Conservation (phyloP, 257 asterid genomes). For the Paraleonurus japonicus region DNA sequence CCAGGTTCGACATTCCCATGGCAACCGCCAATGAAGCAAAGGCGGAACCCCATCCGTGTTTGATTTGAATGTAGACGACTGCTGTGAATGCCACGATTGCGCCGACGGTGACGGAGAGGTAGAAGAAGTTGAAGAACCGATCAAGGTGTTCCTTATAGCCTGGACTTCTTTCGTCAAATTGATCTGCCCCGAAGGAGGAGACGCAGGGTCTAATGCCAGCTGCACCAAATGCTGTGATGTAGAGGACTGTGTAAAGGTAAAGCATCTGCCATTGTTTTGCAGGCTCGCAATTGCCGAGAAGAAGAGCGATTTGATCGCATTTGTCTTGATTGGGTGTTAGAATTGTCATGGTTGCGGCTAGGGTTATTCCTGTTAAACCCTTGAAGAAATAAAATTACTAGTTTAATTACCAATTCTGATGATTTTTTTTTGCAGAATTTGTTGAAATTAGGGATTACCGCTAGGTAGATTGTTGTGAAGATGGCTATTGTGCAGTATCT, state of each 20-base stretch:
- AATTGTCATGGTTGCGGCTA: slow-evolving; percentile 56
- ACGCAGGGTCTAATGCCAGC: slow-evolving; percentile 99
- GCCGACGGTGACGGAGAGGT: slow-evolving; percentile 90
- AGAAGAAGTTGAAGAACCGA: slow-evolving; percentile 89
- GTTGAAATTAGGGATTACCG: slow-evolving; percentile 41
- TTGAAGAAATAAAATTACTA: slow-evolving; percentile 32
- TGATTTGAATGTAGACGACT: slow-evolving; percentile 82
- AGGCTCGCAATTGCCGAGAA: slow-evolving; percentile 85
- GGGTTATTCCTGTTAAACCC: slow-evolving; percentile 93
- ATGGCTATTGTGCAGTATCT: slow-evolving; percentile 98
- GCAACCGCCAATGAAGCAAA: slow-evolving; percentile 90
- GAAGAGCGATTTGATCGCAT: slow-evolving; percentile 81
- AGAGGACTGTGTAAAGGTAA: slow-evolving; percentile 68
- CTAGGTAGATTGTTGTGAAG: slow-evolving; percentile 86
- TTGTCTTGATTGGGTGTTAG: slow-evolving; percentile 80
- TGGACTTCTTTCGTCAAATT: slow-evolving; percentile 75
- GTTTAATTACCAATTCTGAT: neutral
- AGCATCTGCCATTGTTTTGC: slow-evolving; percentile 94
- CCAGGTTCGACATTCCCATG: slow-evolving; percentile 85
- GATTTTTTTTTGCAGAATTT: neutral
- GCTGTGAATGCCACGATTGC: slow-evolving; percentile 94
- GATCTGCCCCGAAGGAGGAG: slow-evolving; percentile 99
- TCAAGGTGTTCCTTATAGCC: slow-evolving; percentile 75
- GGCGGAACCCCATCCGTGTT: slow-evolving; percentile 93
- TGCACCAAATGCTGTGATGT: slow-evolving; percentile 87